Evolutionary conservation across 1,139 yeast genomes (phyloP), one percentile per base, ranked within the genome.

Genomic region (Yamadazyma diddensiae): DNA sequence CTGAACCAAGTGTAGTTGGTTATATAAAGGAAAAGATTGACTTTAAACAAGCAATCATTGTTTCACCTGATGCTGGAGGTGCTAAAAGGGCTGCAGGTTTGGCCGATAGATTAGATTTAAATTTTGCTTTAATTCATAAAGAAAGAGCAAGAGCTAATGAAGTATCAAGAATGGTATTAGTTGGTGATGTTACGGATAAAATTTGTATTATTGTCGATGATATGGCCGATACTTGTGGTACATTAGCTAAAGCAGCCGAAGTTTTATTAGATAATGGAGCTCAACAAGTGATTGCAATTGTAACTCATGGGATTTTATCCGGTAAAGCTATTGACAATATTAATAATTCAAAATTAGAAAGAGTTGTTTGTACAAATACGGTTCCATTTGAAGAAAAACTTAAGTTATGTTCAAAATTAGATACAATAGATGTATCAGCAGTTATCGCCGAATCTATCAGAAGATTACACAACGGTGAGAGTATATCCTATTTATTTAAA

Each of bases 61-160:
- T 82, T 8, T 82, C 90, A 1, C 92, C 92, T 2, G 92, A 83
- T 59, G 94, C 92, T 2, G 94, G 94, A 50, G 92, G 92, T 37
- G 92, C 92, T 16, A 83, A 83, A 55, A 70, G 94, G 53, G 92
- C 82, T 24, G 90, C 92, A 5, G 78, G 84, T 6, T 65, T 82
- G 36, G 92, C 92, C 3, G 94, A 82, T 49, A 77, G 81, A 49
- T 64, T 83, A 45, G 92, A 82, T 48, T 67, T 82, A 43, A 81
- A 78, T 47, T 83, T 83, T 61, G 92, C 92, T 2, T 70, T 83
- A 57, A 83, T 83, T 45, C 94, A 83, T 56, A 83, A 83, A 53
- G 94, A 83, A 59, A 68, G 92, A 58, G 86, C 84, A 30, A 75
- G 79, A 55, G 88, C 92, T 24, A 82, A 81, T 50, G 88, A 82